These are phyloP conservation scores for Fusarium foetens DNA, from an alignment of 2,329 filamentous ascomycete species.

Conservation along the genomic window DNA sequence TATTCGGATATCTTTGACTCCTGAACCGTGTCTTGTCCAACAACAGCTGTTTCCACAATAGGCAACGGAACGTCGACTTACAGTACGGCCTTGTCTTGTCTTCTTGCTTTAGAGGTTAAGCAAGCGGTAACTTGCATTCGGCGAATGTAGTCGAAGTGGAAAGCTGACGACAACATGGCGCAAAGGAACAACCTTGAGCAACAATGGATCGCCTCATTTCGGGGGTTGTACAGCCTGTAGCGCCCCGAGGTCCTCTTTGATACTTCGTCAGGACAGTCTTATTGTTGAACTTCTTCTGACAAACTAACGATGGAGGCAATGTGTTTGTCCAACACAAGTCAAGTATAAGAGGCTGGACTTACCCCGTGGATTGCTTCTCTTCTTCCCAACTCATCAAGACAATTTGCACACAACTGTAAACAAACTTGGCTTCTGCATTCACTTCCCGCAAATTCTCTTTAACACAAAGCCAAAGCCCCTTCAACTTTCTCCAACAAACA, in stretches of 20 bases:
- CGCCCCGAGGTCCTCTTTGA: neutral
- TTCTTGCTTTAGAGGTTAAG: neutral
- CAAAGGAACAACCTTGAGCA: constrained; percentile 21
- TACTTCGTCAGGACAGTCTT: neutral
- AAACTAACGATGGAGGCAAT: too few relatives aligned
- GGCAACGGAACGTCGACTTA: neutral
- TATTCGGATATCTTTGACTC: neutral
- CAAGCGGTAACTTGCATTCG: constrained; percentile 17
- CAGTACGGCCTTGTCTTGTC: neutral
- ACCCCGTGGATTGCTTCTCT: neutral
- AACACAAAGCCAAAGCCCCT: neutral
- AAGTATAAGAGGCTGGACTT: constrained; percentile 15
- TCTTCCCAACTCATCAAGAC: neutral
- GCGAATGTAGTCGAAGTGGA: neutral
- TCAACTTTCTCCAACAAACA: neutral
- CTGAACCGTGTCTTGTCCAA: constrained; percentile 14
- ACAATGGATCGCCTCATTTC: constrained; percentile 20
- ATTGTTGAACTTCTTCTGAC: neutral
- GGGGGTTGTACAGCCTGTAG: constrained; percentile 19
- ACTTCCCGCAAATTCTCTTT: neutral
- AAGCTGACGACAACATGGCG: constrained; percentile 24
- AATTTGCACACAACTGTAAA: neutral
- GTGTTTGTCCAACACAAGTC: constrained; percentile 1
- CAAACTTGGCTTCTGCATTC: neutral
- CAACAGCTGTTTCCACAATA: constrained; percentile 7